Conservation (phyloP, 306 rosid species). For the peach (Prunus persica) region DNA sequence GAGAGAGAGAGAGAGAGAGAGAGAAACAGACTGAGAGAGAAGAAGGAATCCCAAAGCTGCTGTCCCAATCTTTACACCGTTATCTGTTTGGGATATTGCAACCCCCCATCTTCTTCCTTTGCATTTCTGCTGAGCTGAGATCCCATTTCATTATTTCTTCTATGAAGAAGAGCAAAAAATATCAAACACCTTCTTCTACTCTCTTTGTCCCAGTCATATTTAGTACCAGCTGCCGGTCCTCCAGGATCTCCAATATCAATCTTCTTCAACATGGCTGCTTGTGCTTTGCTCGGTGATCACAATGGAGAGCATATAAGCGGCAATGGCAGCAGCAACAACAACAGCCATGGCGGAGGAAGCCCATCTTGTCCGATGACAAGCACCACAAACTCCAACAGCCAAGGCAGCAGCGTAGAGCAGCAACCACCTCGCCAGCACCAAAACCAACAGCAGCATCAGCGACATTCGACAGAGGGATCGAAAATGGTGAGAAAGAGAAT, state of each 20-base stretch:
- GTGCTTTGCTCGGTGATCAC: constrained; percentile 45
- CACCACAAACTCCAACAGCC: constrained; percentile 25
- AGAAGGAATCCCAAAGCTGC: constrained; percentile 54
- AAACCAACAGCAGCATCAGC: constrained; percentile 7
- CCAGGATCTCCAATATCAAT: background rate
- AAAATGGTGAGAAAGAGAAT: constrained; percentile 78
- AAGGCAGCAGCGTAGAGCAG: constrained; percentile 29
- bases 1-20: constrained; percentile 5
- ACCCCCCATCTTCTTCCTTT: background rate
- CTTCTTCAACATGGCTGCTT: constrained; percentile 50
- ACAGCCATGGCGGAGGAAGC: constrained; percentile 9
- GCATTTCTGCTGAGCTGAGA: background rate
- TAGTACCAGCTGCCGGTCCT: background rate
- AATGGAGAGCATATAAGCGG: constrained; percentile 21
- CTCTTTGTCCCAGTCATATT: background rate
- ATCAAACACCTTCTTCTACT: background rate
- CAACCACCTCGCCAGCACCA: constrained; percentile 10
- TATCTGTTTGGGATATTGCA: constrained; percentile 62
- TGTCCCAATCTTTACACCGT: constrained; percentile 79
- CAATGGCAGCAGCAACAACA: constrained; percentile 22
- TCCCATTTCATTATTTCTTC: background rate
- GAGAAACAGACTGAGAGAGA: background rate
- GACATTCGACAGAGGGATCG: background rate
- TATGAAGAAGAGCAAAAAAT: background rate
- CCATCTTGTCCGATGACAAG: constrained; percentile 23